phyloP scores from a whole-genome alignment of 2,329 filamentous ascomycete species.

The Beauveria varroae region DNA sequence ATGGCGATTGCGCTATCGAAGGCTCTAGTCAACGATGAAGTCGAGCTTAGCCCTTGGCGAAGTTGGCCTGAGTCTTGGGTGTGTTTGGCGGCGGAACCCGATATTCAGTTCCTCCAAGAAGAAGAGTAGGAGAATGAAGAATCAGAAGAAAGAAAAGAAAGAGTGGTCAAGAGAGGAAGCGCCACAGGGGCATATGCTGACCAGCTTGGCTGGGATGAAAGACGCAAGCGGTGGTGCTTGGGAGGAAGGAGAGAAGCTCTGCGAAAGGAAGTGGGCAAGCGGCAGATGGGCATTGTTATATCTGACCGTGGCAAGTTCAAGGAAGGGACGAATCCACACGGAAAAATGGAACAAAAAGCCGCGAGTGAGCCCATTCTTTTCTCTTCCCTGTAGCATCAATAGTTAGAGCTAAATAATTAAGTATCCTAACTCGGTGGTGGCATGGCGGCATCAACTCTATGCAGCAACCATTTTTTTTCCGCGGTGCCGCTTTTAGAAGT shows the following conservation, averaged over 20 bases:
- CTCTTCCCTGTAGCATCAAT: background rate
- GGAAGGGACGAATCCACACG: background rate
- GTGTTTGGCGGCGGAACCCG: background rate
- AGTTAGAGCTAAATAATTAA: background rate
- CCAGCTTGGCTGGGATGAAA: background rate
- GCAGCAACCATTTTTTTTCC: background rate
- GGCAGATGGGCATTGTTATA: constrained; percentile 2
- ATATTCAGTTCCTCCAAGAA: background rate
- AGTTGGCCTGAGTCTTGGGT: background rate
- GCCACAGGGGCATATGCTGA: background rate
- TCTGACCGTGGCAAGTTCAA: background rate
- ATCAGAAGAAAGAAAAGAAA: background rate
- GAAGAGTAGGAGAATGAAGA: background rate
- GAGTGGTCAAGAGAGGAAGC: background rate
- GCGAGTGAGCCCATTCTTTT: background rate
- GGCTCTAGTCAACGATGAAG: too few relatives aligned
- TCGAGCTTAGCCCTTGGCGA: background rate
- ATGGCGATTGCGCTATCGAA: background rate
- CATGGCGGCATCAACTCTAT: background rate
- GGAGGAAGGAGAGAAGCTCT: constrained; percentile 6
- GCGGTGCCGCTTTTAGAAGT: constrained; percentile 9
- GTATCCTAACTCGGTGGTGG: background rate
- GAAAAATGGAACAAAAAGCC: background rate
- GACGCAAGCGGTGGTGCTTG: constrained; percentile 4
- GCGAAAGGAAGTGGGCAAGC: background rate